These are phyloP conservation scores for Candida sonorensis DNA, from an alignment of 805 yeast genomes.

Conservation along the genomic window DNA sequence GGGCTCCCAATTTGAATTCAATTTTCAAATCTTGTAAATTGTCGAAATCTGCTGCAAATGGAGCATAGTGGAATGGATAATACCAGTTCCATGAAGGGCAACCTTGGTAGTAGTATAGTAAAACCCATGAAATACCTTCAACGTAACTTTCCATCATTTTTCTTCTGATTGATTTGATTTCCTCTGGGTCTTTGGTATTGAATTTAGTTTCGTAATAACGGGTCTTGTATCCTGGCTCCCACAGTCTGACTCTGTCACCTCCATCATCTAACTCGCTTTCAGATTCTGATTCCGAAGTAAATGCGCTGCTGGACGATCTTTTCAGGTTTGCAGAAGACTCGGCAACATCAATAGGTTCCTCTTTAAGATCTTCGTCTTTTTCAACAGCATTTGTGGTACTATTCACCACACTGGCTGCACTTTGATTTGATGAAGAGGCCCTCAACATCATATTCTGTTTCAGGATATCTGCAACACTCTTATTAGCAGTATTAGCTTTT, in stretches of 20 bases:
- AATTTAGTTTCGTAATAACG: conserved; percentile 80
- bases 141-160: conserved; percentile 67
- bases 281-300: conserved; percentile 23
- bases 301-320: conserved; percentile 16
- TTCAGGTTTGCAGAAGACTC: conserved; percentile 15
- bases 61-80: conserved; percentile 96
- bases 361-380: conserved; percentile 5
- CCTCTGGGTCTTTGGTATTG: conserved; percentile 46
- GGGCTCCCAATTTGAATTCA: conserved; percentile 58
- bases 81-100: conserved; percentile 99
- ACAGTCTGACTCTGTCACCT: conserved; percentile 51
- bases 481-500: conserved; percentile 65
- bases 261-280: conserved; percentile 34
- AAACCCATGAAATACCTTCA: conserved; percentile 97
- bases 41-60: conserved; percentile 85
- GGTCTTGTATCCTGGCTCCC: conserved; percentile 82
- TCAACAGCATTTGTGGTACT: conserved; percentile 17
- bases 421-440: conserved; percentile 6
- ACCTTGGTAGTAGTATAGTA: conserved; percentile 91
- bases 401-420: conserved; percentile 21
- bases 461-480: conserved; percentile 59
- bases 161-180: conserved; percentile 45
- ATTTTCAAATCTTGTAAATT: conserved; percentile 47
- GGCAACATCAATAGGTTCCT: conserved; percentile 24
- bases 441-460: conserved; percentile 29